Evolutionary conservation across 805 yeast species (phyloP), one percentile per base, ranked within the genome.

Genomic region (Blastobotrys peoriensis): DNA sequence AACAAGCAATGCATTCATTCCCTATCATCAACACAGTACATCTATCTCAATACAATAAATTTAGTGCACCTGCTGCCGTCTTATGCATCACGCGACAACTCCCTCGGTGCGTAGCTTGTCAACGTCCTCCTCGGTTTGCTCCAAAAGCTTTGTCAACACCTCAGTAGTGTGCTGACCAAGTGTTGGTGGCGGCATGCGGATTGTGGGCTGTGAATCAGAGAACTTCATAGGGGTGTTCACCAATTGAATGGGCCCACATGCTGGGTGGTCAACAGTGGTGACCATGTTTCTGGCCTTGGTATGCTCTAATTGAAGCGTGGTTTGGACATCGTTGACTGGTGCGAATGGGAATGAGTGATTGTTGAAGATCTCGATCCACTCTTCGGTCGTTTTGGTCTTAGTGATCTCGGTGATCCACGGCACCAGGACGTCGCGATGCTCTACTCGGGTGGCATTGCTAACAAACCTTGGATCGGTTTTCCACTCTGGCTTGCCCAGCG

Each of bases 141-240:
- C 64, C 18, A 56, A 38, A 25, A 50, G 59, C 5, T n/a, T 30
- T 16, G 20, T 33, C 38, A 68, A 48, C 2, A 67, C 54, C 43
- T 63, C 67, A 9, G 28, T 40, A 1, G 69, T 64, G 48, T 67
- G 71, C 52, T 67, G 61, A 13, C 71, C 72, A 16, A 68, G 54
- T 13, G 58, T 48, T 2, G 72, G 72, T 4, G 72, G 71, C 5
- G 70, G 55, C 3, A 44, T 34, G 16, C 64, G 48, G 27, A 68
- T 53, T 8, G 41, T 37, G n/a, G 68, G 66, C 46, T 57, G 64
- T 9, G 68, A 58, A 30, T 53, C 53, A 30, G 65, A 57, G 55
- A 57, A 67, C 47, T 67, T 67, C n/a, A 68, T 64, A 1, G 72
- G 71, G 5, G 62, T 57, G 41, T 61, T 60, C 9, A 67, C 66